Base-by-base conservation (phyloP, 257 asterid genomes). In the Solanum bulbocastanum region DNA sequence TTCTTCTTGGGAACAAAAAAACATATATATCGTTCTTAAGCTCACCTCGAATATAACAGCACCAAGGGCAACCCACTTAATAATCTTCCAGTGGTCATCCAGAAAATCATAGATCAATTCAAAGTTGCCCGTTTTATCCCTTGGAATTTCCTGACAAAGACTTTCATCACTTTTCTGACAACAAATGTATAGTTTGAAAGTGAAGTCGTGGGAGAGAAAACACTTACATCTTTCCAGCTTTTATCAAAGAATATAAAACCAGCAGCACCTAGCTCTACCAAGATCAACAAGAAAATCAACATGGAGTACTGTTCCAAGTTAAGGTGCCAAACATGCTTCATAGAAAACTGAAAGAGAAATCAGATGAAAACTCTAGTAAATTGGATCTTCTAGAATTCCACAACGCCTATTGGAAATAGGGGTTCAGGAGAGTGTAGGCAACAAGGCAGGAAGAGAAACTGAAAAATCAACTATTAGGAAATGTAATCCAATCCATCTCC, bases 171-270 rank as follows among this genome's bases (percentile, higher is more conserved):
- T 44, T 69, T 33, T 73, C 49, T 46, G 84, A 86, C 84, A 86
- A 52, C 84, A 72, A 32, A 86, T 36, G 46, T 8, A 75, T 22
- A 46, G 52, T 72, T 83, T 56, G 52, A 42, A 83, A 87, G 84
- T 58, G 87, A 87, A 88, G 69, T 79, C 56, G 40, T 88, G 73
- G 68, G 40, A 14, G 40, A 60, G 16, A 79, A 23, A 84, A 82
- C 46, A 88, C 93, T 90, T 86, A 95, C 99, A 93, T 94, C 96
- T 92, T 87, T 91, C 99, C 99, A 97, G 94, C 93, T 93, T 90
- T 95, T 93, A 92, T 97, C 98, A 84, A 97, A 97, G 94, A 97
- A 96, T 81, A 97, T 93, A 89, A 94, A 97, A 84, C 94, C 98
- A 82, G 99, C 98, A 86, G 85, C 74, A 87, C 96, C 99, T 81